Percentiles rank a stretch among this genome's conserved stretches.
Evolutionary conservation across 305 asterid genomes (phyloP).

Genomic region (Fraxinus sp.): DNA sequence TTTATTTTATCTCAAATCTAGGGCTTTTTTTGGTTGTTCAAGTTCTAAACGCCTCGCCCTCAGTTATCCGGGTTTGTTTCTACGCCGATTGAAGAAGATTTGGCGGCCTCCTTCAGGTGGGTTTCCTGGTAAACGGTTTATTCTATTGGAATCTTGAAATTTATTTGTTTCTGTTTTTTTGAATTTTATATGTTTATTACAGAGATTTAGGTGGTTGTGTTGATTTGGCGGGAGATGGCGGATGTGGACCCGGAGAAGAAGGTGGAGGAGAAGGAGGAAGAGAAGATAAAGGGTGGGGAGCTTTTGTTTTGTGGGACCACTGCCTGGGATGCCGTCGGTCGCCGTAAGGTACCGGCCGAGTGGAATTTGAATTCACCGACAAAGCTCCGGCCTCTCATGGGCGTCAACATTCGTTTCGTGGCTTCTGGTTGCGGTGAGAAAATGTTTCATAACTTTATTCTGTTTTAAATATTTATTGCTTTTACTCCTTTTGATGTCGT

Average conservation of each 20-base stretch:
- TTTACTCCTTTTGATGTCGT: neutral
- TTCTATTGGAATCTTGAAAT: neutral
- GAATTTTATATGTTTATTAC: slow-evolving; percentile 8
- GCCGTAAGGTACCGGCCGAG: slow-evolving; percentile 59
- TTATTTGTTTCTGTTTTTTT: slow-evolving; percentile 12
- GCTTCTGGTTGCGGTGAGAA: slow-evolving; percentile 85
- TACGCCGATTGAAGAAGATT: neutral
- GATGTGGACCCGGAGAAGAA: slow-evolving; percentile 56
- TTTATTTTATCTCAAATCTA: slow-evolving; percentile 28
- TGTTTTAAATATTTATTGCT: neutral
- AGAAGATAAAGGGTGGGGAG: slow-evolving; percentile 71
- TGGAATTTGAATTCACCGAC: slow-evolving; percentile 82
- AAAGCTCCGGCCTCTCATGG: slow-evolving; percentile 82
- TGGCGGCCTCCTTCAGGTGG: slow-evolving; percentile 1
- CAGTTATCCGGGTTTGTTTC: slow-evolving; percentile 19
- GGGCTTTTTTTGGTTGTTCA: slow-evolving; percentile 6
- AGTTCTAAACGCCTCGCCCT: slow-evolving; percentile 26
- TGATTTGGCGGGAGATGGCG: slow-evolving; percentile 65
- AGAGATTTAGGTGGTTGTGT: slow-evolving; percentile 24
- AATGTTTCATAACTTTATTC: neutral
- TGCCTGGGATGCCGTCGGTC: slow-evolving; percentile 87
- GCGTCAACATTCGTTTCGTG: slow-evolving; percentile 72
- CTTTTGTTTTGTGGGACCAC: slow-evolving; percentile 86
- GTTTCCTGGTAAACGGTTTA: slow-evolving; percentile 35
- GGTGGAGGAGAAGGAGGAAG: slow-evolving; percentile 33